Evolutionary conservation across 2,329 filamentous ascomycete genomes (phyloP).

Genomic region (Trichothecium sympodiale): DNA sequence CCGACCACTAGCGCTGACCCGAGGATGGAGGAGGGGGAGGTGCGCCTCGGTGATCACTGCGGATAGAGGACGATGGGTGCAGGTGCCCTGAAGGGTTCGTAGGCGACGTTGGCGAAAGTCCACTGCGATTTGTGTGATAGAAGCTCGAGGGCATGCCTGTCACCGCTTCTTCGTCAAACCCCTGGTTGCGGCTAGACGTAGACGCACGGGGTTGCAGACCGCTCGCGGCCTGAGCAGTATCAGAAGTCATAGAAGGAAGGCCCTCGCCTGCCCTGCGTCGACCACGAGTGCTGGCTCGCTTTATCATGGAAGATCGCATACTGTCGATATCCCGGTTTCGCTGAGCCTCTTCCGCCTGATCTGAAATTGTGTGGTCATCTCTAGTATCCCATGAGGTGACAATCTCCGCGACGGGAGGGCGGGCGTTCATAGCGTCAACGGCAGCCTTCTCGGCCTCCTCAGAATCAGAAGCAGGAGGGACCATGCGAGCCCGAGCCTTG

Average conservation of each 20-base stretch:
- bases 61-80: neutral
- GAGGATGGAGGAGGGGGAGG: conserved; percentile 9
- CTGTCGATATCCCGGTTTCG: conserved; percentile 20
- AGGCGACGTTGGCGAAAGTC: neutral
- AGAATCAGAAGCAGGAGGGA: conserved; percentile 32
- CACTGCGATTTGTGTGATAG: conserved; percentile 18
- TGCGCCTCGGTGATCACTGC: neutral
- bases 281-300: conserved; percentile 34
- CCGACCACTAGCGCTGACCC: conserved; percentile 13
- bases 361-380: conserved; percentile 7
- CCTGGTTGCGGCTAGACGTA: conserved; percentile 17
- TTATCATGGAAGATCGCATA: conserved; percentile 23
- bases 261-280: conserved; percentile 38
- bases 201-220: conserved; percentile 10
- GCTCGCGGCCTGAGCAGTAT: conserved; percentile 6
- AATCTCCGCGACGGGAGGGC: conserved; percentile 15
- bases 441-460: conserved; percentile 30
- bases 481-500: conserved; percentile 55
- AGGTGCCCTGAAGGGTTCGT: neutral
- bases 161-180: conserved; percentile 33
- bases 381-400: conserved; percentile 12
- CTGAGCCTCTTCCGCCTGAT: conserved; percentile 1
- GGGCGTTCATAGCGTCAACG: conserved; percentile 30
- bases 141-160: conserved; percentile 19
- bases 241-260: conserved; percentile 19